These are phyloP conservation scores for Tetradesmus lagerheimii DNA, from an alignment of 139 green algal species.

Conservation along the genomic window DNA sequence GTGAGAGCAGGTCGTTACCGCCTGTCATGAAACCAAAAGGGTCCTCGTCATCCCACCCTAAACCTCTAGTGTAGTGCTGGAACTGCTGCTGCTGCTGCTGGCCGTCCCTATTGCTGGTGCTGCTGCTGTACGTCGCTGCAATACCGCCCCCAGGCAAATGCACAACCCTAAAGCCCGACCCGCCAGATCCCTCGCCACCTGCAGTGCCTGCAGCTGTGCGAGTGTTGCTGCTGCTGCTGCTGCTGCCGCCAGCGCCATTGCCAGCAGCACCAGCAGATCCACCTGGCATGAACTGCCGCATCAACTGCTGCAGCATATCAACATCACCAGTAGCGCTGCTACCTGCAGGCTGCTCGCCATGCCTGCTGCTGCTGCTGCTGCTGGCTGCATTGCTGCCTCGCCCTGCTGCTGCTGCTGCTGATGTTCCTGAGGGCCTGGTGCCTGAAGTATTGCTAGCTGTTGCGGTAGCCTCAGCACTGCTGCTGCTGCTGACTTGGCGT, in stretches of 20 bases:
- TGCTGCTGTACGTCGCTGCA: constrained; percentile 37
- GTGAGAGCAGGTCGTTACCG: not conserved
- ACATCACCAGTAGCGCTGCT: not conserved
- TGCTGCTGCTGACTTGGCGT: not conserved
- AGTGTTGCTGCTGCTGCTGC: constrained; percentile 2
- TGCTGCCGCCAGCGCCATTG: not conserved
- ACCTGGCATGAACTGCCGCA: not conserved
- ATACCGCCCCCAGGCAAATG: constrained; percentile 23
- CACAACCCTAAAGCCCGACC: not conserved
- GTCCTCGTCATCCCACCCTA: not conserved
- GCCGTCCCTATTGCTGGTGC: not conserved
- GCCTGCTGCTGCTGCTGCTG: not conserved
- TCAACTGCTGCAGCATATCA: constrained; percentile 22
- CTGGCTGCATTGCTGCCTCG: not conserved
- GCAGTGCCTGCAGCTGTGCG: not conserved
- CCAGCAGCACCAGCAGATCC: not conserved
- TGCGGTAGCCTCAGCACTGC: not conserved
- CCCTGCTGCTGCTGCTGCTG: not conserved
- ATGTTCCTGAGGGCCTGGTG: not conserved
- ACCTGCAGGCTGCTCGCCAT: not conserved
- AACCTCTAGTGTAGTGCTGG: not conserved
- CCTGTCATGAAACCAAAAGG: not conserved
- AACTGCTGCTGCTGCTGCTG: constrained; percentile 9
- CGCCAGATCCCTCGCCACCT: not conserved
- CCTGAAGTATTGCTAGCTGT: not conserved